phyloP scores from a whole-genome alignment of 345 rosid species.

The Crucihimalaya himalaica region DNA sequence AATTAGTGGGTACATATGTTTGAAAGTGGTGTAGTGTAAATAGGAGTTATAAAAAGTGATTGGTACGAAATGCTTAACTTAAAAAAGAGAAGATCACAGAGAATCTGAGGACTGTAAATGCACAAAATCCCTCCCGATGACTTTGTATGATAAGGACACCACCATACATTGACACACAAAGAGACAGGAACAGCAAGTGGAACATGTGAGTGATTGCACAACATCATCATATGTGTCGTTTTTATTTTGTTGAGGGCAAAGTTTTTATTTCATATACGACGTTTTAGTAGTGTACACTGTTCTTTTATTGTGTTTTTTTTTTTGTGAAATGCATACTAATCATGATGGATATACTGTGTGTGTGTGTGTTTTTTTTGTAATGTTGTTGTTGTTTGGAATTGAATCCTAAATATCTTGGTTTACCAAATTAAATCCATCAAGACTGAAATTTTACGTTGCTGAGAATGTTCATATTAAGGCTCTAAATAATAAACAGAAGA shows the following conservation, averaged over 20 bases:
- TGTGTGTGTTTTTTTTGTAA: background rate
- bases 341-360: background rate
- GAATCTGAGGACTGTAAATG: slow-evolving; percentile 42
- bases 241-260: background rate
- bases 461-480: too few relatives aligned
- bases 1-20: slow-evolving; percentile 28
- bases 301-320: background rate
- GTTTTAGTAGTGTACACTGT: slow-evolving; percentile 14
- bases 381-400: background rate
- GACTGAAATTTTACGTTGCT: background rate
- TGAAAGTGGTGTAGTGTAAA: slow-evolving; percentile 32
- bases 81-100: slow-evolving; percentile 38
- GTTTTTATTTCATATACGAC: background rate
- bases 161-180: slow-evolving; percentile 16
- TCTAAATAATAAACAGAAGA: too few relatives aligned
- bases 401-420: background rate
- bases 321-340: background rate
- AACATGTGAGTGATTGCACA: slow-evolving; percentile 38
- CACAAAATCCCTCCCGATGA: slow-evolving; percentile 30
- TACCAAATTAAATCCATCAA: background rate
- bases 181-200: slow-evolving; percentile 39
- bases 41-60: slow-evolving; percentile 33
- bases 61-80: slow-evolving; percentile 40
- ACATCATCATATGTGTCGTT: slow-evolving; percentile 15
- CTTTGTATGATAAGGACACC: slow-evolving; percentile 40